Evolutionary conservation across 305 asterid genomes (phyloP), one percentile per base, ranked within the genome.

Genomic region (Fraxinus velutina): DNA sequence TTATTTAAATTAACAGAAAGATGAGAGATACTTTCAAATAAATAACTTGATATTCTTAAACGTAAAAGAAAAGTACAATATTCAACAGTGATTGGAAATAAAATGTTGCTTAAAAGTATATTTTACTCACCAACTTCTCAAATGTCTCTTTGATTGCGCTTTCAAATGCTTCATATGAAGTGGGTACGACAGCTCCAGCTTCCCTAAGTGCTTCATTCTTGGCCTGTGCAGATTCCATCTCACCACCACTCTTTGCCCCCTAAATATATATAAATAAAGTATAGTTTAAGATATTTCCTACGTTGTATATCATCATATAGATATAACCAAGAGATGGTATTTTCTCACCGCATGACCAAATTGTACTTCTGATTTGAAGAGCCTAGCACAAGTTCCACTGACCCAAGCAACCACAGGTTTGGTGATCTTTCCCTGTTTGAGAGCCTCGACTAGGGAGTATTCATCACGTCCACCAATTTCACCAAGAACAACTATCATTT

Each of bases 381-480:
- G 95, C 50, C 75, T 89, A n/a, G 97, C 98, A 62, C 98, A 94
- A 77, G 98, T 94, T 81, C 98, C 98, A 80, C 98, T 94, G 82
- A 94, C 98, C 98, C 98, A 94, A 32, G 97, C 98, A 72, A 90
- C 97, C 50, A 94, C 94, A 73, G 98, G 97, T 85, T 94, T 94
- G 88, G 85, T 92, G 82, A 94, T 92, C 83, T 90, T 94, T 73
- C 97, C 97, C 82, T 90, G 94, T 87, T 92, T 90, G 78, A 92
- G 93, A 75, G 97, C 98, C 90, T 94, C 97, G 10, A 94, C 95
- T 50, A 93, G 85, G 83, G 96, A 93, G 85, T 93, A 93, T 85
- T 93, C 97, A 88, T 93, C 97, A 80, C 91, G 88, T 12, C 97
- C 97, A 75, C 97, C 96, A 79, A 93, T 95, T 87, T 93, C 96